Conservation (phyloP, 257 asterid species). For the Solanum boliviense region DNA sequence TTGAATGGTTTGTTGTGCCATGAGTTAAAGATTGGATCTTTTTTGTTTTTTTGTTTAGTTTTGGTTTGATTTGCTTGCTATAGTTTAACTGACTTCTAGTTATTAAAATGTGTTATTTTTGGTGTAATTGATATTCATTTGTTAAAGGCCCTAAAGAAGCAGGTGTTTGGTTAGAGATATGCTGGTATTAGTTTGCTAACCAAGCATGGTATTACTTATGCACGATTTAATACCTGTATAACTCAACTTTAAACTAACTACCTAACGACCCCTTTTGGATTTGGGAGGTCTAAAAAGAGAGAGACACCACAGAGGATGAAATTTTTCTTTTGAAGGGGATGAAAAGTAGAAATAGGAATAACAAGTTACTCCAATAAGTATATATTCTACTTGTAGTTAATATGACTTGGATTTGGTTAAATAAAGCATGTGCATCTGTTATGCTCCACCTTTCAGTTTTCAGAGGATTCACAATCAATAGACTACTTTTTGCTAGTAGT, state of each 20-base stretch:
- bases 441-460: background rate
- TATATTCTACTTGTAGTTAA: background rate
- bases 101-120: background rate
- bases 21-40: background rate
- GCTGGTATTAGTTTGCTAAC: background rate
- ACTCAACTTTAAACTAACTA: background rate
- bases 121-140: background rate
- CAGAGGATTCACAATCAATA: background rate
- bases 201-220: background rate
- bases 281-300: background rate
- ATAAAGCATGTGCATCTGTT: background rate
- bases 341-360: background rate
- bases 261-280: background rate
- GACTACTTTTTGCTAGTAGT: background rate
- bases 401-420: background rate
- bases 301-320: background rate
- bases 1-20: background rate
- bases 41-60: background rate
- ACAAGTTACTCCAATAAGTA: background rate
- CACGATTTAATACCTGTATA: background rate
- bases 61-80: background rate
- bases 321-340: background rate
- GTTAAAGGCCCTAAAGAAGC: background rate
- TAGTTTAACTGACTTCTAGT: background rate
- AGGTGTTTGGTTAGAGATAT: background rate